Evolutionary conservation across 2,329 filamentous ascomycete species (phyloP).

Genomic region (Paraconiothyrium sp.): DNA sequence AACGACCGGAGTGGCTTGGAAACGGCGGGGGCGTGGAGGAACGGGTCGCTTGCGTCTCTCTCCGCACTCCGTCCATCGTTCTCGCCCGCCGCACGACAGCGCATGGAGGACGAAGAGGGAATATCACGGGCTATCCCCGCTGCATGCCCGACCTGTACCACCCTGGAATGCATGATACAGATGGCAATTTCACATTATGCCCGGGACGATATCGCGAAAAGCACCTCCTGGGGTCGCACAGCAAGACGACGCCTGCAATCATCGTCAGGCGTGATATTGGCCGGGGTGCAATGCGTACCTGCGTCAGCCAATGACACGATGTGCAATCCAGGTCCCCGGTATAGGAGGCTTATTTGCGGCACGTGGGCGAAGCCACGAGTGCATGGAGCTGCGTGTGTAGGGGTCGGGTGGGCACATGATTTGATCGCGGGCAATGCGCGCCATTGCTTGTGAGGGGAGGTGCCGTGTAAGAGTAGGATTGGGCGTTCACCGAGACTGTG

Average conservation of each 20-base stretch:
- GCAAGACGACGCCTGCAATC: not conserved
- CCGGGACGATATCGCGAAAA: not conserved
- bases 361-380: constrained; percentile 21
- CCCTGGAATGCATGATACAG: not conserved
- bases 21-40: constrained; percentile 3
- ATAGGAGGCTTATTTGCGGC: constrained; percentile 23
- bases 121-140: not conserved
- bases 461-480: constrained; percentile 16
- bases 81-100: not conserved
- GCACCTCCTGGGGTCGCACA: not conserved
- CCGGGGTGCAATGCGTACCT: constrained; percentile 10
- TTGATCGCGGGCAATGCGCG: not conserved
- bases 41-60: constrained; percentile 4
- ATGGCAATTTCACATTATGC: not conserved
- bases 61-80: not conserved
- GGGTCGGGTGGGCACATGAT: constrained; percentile 11
- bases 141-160: not conserved
- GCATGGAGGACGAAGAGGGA: not conserved
- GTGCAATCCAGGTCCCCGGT: constrained; percentile 8
- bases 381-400: constrained; percentile 3
- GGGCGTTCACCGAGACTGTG: constrained; percentile 12
- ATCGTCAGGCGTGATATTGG: not conserved
- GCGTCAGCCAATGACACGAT: constrained; percentile 13
- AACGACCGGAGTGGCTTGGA: constrained; percentile 6
- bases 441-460: constrained; percentile 4